These are phyloP conservation scores for Moniliophthora roreri DNA, from an alignment of 1,284 basidiomycete species.

Conservation along the genomic window DNA sequence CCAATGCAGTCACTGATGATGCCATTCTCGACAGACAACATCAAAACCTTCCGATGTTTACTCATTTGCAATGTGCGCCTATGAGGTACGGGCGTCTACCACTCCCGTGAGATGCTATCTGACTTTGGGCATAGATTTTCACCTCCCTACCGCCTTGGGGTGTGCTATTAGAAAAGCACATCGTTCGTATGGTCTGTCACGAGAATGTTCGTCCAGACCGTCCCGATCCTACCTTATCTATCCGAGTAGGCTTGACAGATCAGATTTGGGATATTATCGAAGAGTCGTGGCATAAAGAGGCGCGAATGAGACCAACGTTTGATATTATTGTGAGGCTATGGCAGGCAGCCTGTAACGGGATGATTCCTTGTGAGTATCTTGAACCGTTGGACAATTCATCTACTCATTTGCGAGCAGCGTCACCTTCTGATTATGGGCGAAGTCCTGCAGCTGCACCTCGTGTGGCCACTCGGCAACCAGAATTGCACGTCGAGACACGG, in stretches of 20 bases:
- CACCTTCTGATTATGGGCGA: no score
- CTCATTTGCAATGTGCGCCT: constrained; percentile 26
- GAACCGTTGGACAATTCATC: background rate
- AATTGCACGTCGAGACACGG: no score
- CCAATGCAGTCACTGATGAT: no score
- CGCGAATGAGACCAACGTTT: constrained; percentile 16
- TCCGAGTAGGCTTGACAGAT: constrained; percentile 18
- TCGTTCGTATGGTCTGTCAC: constrained; percentile 23
- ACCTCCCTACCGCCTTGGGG: constrained; percentile 24
- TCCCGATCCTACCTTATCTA: constrained; percentile 17
- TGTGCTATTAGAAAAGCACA: constrained; percentile 24
- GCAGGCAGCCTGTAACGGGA: constrained; percentile 3
- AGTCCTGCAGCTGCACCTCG: no score
- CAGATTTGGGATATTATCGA: constrained; percentile 25
- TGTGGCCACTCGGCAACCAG: no score
- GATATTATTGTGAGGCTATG: constrained; percentile 7
- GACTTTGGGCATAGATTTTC: constrained; percentile 17
- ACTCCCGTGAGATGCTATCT: background rate
- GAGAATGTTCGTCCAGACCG: constrained; percentile 24
- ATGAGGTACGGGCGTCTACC: constrained; percentile 19
- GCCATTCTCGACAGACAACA: constrained; percentile 16
- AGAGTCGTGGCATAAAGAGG: constrained; percentile 24
- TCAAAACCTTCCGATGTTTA: constrained; percentile 26
- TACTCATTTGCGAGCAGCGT: background rate
- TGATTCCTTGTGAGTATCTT: background rate